Conservation (phyloP, 2,329 filamentous ascomycete species). For the Geosmithia morbida region DNA sequence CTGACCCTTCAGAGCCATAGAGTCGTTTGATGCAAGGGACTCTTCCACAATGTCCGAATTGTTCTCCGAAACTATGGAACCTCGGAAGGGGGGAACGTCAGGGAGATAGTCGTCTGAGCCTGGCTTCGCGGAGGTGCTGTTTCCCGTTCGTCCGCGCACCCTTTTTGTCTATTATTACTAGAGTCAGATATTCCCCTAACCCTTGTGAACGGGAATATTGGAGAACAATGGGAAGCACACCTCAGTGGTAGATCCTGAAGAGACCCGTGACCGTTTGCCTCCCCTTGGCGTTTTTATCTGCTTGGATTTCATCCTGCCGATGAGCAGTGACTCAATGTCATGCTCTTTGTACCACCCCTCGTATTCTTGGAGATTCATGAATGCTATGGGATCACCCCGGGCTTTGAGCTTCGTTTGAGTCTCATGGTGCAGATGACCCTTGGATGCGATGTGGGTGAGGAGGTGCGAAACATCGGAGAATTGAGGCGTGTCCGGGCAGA, state of each 20-base stretch:
- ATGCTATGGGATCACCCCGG: slow-evolving; percentile 51
- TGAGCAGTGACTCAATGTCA: slow-evolving; percentile 57
- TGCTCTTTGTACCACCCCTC: slow-evolving; percentile 66
- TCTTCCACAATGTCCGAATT: slow-evolving; percentile 15
- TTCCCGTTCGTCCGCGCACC: slow-evolving; percentile 11
- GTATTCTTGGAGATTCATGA: slow-evolving; percentile 48
- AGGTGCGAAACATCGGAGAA: slow-evolving; percentile 90
- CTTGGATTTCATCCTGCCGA: slow-evolving; percentile 65
- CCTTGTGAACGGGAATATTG: neutral
- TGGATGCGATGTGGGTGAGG: slow-evolving; percentile 83
- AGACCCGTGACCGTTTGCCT: slow-evolving; percentile 28
- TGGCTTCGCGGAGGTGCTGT: slow-evolving; percentile 9
- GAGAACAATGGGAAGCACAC: slow-evolving; percentile 2
- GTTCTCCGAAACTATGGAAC: slow-evolving; percentile 11
- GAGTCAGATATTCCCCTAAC: neutral
- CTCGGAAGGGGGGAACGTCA: slow-evolving; percentile 9
- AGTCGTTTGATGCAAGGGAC: slow-evolving; percentile 11
- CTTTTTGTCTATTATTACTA: slow-evolving; percentile 11
- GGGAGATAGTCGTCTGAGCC: slow-evolving; percentile 9
- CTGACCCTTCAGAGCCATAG: slow-evolving; percentile 49
- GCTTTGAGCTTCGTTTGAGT: slow-evolving; percentile 69
- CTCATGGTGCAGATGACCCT: slow-evolving; percentile 75
- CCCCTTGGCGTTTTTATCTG: slow-evolving; percentile 47
- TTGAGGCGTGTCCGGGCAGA: slow-evolving; percentile 64
- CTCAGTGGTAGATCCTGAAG: slow-evolving; percentile 8